Base-by-base conservation (phyloP, 140 eudicot genomes). In the Erigeron philadelphicus region DNA sequence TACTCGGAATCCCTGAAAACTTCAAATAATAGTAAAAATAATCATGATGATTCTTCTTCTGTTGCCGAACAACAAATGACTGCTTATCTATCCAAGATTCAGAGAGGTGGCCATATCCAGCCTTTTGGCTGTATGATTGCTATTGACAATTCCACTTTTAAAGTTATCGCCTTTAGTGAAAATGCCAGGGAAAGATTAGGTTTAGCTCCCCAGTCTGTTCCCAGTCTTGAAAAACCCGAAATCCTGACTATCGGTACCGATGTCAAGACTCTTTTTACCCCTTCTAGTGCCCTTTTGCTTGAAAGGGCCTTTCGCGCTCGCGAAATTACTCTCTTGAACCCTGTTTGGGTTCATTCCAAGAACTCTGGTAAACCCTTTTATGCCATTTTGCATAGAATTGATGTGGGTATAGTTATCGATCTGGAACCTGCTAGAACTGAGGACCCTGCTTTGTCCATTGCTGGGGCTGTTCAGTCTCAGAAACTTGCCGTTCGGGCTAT, bases 381-480 rank as follows among this genome's bases (percentile, higher is more conserved):
- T 49, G 99, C 91, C 3, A 89, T 94, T 75, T 57, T 94, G 80
- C 99, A 94, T 70, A 77, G 95, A 76, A 82, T 94, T 53, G 99
- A 94, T 79, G 97, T 87, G 11, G 99, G 95, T 46, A 79, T 89
- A 54, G 91, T 94, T 17, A 87, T 94, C 49, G 99, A 94, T 74
- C 75, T 94, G 17, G 97, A 94, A 70, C 99, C 97, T 17, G 95
- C 91, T 0, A 79, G 90, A 46, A 81, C 95, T 0, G 97, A 87
- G 82, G 96, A 83, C 23, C 97, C 99, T 5, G 95, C 97, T 16
- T 48, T 94, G 11, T 89, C 96, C 0, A 85, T 89, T 40, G 99
- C 95, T 18, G 97, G 97, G 49, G 95, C 95, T 8, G 95, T 94
- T 6, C 99, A 94, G 75, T 94, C 99, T 7, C 99, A 94, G 84